Evolutionary conservation across 2,329 filamentous ascomycete genomes (phyloP).

Genomic region (Botrytis galanthina): DNA sequence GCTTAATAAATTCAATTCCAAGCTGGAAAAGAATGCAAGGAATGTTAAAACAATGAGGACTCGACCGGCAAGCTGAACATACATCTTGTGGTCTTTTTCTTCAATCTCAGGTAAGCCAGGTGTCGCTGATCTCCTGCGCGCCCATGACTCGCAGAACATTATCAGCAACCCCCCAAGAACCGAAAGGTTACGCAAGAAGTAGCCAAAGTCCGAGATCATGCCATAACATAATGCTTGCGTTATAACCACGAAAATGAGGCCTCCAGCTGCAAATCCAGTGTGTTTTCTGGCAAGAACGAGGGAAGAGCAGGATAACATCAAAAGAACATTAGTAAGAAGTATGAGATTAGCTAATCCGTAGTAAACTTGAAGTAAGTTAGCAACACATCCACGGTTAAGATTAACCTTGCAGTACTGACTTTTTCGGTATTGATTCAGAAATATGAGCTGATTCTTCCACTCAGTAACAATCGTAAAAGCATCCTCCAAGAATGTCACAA

Average conservation of each 20-base stretch:
- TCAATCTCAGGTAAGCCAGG: slow-evolving; percentile 90
- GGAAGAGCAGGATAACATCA: slow-evolving; percentile 77
- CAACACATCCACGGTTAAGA: background rate
- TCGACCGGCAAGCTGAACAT: slow-evolving; percentile 95
- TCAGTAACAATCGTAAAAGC: slow-evolving; percentile 93
- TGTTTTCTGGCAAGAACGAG: slow-evolving; percentile 90
- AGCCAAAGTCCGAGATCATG: slow-evolving; percentile 98
- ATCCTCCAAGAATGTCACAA: slow-evolving; percentile 97
- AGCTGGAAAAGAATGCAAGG: slow-evolving; percentile 92
- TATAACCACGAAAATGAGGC: slow-evolving; percentile 85
- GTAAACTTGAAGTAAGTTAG: slow-evolving; percentile 61
- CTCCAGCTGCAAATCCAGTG: slow-evolving; percentile 87
- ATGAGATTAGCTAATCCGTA: slow-evolving; percentile 87
- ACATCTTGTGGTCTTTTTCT: slow-evolving; percentile 99
- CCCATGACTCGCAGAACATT: slow-evolving; percentile 97
- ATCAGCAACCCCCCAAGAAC: slow-evolving; percentile 96
- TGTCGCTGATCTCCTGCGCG: slow-evolving; percentile 94
- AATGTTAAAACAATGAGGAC: slow-evolving; percentile 97
- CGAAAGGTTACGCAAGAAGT: slow-evolving; percentile 97
- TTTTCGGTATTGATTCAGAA: slow-evolving; percentile 86
- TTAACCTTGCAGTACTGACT: slow-evolving; percentile 56
- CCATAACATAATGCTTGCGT: slow-evolving; percentile 95
- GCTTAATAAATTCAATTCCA: slow-evolving; percentile 87
- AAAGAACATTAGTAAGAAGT: slow-evolving; percentile 83
- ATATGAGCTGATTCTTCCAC: slow-evolving; percentile 92